Evolutionary conservation across 2,329 filamentous ascomycete species (phyloP), one percentile per base, ranked within the genome.

Genomic region (Aspergillus sp.): DNA sequence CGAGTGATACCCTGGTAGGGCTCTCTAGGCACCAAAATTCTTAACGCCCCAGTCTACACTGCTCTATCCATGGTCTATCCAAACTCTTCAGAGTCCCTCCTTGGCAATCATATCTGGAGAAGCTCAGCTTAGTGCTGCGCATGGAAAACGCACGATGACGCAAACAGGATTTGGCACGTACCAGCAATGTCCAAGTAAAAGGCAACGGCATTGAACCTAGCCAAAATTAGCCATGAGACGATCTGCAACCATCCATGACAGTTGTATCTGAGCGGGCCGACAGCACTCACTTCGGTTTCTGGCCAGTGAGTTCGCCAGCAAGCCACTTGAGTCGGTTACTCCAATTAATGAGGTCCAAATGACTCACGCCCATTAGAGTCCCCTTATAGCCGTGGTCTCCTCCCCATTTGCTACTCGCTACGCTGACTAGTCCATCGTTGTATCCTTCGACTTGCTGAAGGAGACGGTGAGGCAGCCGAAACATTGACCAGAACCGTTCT

Each of bases 291-390:
- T 80, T 84, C 63, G 78, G 75, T 68, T 80, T 81, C 57, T 80
- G 80, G 4, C 85, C 82, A 2, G 80, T 82, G 53, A 87, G 65
- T 57, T 81, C 76, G 68, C 82, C 84, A 48, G 84, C 76, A 56
- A 83, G 76, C 81, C 82, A 85, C 63, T 85, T 81, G 38, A 86
- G 64, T 30, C 84, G 75, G 61, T 86, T 87, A 26, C 83, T 85
- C 85, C 85, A 88, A 63, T 88, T 88, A 70, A 88, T 88, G 60
- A 87, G 67, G 63, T 88, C 85, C 47, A 88, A 69, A 72, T 88
- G 85, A 68, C 81, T 86, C 57, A 87, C 85, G 4, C 82, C 82
- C n/a, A 85, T 75, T 50, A 88, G 66, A 1, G 85, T 88, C 26
- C 85, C 85, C 67, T 85, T 84, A 64, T 88, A 88, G 9, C 72